A percentile compares a stretch with the other conserved stretches of the same genome.
These are phyloP conservation scores for Coniochaeta hoffmannii DNA, from an alignment of 2,329 filamentous ascomycete species.

Conservation along the genomic window DNA sequence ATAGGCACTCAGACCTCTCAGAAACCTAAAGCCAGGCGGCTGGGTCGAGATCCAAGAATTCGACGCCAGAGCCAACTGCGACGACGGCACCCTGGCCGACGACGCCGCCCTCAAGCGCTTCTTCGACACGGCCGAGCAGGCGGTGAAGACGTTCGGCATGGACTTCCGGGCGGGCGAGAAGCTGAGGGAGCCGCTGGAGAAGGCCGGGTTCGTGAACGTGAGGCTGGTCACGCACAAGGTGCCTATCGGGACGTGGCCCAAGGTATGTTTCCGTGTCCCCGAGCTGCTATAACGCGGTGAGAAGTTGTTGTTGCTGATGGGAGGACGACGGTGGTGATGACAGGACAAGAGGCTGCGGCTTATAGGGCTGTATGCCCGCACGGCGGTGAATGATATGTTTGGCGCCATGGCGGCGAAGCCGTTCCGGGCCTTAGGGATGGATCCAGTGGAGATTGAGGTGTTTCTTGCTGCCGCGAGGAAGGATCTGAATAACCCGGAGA, in stretches of 20 bases:
- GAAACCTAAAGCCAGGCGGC: constrained; percentile 35
- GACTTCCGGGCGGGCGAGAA: constrained; percentile 21
- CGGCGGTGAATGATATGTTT: constrained; percentile 27
- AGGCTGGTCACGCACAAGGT: constrained; percentile 31
- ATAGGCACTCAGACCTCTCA: constrained; percentile 10
- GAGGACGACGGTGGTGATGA: neutral
- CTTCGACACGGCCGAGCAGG: constrained; percentile 17
- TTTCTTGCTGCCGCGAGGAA: constrained; percentile 22
- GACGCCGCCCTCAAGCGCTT: constrained; percentile 28
- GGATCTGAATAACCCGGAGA: neutral
- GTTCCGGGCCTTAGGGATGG: constrained; percentile 25
- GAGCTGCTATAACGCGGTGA: too few species aligned
- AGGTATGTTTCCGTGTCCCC: too few species aligned
- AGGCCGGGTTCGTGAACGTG: constrained; percentile 35
- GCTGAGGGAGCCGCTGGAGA: constrained; percentile 24
- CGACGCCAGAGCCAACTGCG: constrained; percentile 30
- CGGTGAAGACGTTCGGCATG: constrained; percentile 28
- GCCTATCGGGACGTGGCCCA: constrained; percentile 35
- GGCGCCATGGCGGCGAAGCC: constrained; percentile 28
- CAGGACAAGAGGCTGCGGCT: constrained; percentile 27
- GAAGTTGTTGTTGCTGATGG: too few species aligned
- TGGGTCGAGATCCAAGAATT: constrained; percentile 45
- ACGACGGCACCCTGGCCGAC: constrained; percentile 34
- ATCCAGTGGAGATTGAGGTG: constrained; percentile 19
- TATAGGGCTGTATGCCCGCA: constrained; percentile 31